These are phyloP conservation scores for Cotoneaster glaucophyllus DNA, from an alignment of 306 rosid genomes.

Conservation along the genomic window DNA sequence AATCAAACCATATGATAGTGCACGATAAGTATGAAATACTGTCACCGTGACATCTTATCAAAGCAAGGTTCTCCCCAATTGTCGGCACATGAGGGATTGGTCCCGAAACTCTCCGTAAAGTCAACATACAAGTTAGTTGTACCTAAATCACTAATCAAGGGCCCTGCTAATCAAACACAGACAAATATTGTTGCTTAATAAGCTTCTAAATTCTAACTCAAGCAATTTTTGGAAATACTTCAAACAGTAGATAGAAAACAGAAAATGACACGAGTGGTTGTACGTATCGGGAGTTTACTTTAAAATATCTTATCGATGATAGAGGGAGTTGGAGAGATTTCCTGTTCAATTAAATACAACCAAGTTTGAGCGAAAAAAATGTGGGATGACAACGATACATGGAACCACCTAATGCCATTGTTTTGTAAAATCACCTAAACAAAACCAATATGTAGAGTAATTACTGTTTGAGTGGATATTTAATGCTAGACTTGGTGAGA, in stretches of 20 bases:
- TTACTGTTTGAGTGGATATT: no score
- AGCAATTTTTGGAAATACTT: neutral
- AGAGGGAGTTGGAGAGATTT: neutral
- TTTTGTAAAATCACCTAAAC: neutral
- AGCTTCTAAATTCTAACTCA: neutral
- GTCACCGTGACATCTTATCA: no score
- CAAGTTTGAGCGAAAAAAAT: neutral
- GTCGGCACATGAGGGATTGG: no score
- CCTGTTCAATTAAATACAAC: neutral
- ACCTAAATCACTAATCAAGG: constrained; percentile 2
- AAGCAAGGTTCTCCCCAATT: no score
- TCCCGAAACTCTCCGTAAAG: neutral
- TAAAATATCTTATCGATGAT: neutral
- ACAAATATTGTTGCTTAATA: neutral
- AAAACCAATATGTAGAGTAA: neutral
- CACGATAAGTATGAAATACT: no score
- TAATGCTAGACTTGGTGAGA: no score
- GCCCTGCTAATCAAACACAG: neutral
- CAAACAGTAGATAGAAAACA: neutral
- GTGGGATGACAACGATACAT: neutral
- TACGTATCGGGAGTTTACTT: neutral
- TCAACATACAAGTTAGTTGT: neutral
- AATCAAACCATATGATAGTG: no score
- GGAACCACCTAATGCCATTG: neutral
- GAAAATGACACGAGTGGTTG: neutral